Conservation (phyloP, 2,329 filamentous ascomycete genomes). For the Aplosporella prunicola region DNA sequence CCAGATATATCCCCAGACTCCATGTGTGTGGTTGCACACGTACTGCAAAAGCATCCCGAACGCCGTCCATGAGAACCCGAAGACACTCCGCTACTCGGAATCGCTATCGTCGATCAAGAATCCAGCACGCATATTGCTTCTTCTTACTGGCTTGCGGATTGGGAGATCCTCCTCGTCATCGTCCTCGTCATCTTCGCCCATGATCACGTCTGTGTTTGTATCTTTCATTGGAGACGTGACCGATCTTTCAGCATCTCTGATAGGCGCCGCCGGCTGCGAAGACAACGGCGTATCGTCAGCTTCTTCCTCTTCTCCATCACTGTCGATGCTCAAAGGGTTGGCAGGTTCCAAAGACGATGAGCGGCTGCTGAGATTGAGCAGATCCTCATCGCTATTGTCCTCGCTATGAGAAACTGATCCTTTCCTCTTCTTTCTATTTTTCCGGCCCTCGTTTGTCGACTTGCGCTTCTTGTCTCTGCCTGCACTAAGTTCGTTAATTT, state of each 20-base stretch:
- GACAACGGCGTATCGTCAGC: slow-evolving; percentile 30
- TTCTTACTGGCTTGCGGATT: slow-evolving; percentile 25
- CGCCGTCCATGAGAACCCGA: too few relatives aligned
- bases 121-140: slow-evolving; percentile 29
- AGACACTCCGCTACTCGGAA: slow-evolving; percentile 24
- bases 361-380: slow-evolving; percentile 19
- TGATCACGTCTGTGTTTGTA: slow-evolving; percentile 15
- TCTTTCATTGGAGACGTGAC: background rate
- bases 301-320: slow-evolving; percentile 20
- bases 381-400: slow-evolving; percentile 18
- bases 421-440: slow-evolving; percentile 24
- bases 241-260: slow-evolving; percentile 14
- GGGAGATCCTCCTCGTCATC: slow-evolving; percentile 33
- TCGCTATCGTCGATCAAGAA: slow-evolving; percentile 40
- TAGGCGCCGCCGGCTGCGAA: slow-evolving; percentile 23
- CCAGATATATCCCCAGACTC: too few relatives aligned
- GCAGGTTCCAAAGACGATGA: slow-evolving; percentile 18
- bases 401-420: slow-evolving; percentile 18
- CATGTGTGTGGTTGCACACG: too few relatives aligned
- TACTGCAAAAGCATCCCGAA: too few relatives aligned
- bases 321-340: slow-evolving; percentile 16
- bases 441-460: slow-evolving; percentile 17
- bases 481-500: slow-evolving; percentile 17
- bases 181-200: slow-evolving; percentile 27
- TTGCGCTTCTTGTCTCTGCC: slow-evolving; percentile 24